These are phyloP conservation scores for Termitomyces sp. DNA, from an alignment of 768 basidiomycete genomes.

Conservation along the genomic window DNA sequence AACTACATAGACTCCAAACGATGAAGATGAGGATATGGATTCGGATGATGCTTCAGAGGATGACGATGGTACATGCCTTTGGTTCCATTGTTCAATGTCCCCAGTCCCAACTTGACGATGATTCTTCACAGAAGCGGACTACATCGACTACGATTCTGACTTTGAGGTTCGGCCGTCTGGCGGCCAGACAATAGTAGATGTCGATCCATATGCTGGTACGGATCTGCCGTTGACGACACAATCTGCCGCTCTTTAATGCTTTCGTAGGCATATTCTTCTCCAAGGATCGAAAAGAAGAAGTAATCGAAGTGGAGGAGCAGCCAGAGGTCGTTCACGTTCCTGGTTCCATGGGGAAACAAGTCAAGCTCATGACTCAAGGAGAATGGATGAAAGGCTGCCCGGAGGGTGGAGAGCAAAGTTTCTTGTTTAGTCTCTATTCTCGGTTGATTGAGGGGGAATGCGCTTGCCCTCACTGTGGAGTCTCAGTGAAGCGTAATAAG, in stretches of 20 bases:
- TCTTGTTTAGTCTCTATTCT: conserved; percentile 81
- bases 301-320: conserved; percentile 87
- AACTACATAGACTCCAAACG: conserved; percentile 48
- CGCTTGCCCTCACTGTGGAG: conserved; percentile 74
- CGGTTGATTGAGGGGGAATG: conserved; percentile 61
- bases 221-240: not conserved
- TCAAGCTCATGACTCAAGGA: conserved; percentile 77
- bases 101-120: not conserved
- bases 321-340: conserved; percentile 47
- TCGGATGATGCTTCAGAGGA: conserved; percentile 41
- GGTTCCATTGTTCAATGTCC: not conserved
- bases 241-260: conserved; percentile 4
- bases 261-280: conserved; percentile 85
- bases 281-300: conserved; percentile 87
- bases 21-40: conserved; percentile 43
- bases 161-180: conserved; percentile 44
- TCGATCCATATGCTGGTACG: conserved; percentile 87
- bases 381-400: conserved; percentile 99
- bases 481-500: conserved; percentile 53
- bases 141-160: conserved; percentile 81
- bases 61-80: conserved; percentile 38
- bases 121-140: conserved; percentile 43
- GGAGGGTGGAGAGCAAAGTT: conserved; percentile 86
- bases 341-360: conserved; percentile 34
- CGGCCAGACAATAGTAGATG: conserved; percentile 43